Evolutionary conservation across 331 rosid species (phyloP), one percentile per base, ranked within the genome.

Genomic region (Telfairia occidentalis): DNA sequence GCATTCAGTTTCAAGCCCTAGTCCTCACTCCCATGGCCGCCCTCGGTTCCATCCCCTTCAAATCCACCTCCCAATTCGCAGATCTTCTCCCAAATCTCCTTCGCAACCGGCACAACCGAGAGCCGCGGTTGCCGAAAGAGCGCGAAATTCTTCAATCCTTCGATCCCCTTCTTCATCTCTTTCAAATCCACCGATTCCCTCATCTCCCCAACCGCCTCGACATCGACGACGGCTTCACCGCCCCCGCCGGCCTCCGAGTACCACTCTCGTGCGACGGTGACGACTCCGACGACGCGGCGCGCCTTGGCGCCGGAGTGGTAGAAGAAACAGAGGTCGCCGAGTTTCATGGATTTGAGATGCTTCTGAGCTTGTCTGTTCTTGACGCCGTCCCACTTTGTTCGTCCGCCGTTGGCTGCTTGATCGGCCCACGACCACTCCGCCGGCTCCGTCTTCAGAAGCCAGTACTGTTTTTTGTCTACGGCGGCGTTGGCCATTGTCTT

Each of bases 361-460:
- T 94, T 91, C 78, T 84, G 97, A 12, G 95, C 97, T 69, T 91
- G 96, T 81, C 84, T 94, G 89, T 94, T 91, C 80, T 89, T 94
- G 21, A 91, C 98, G 2, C 97, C 97, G 23, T 91, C 97, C 98
- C 98, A 91, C 15, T 88, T 89, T 76, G 84, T 83, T 37, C 88
- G 23, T 12, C 97, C 96, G 19, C 86, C 87, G 48, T 91, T 86
- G 35, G 89, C 85, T 1, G 87, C 87, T 73, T 93, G 97, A 73
- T 93, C 96, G 50, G 91, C 96, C 98, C 96, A 93, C 18, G 97
- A 90, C 98, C 96, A 90, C 73, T 93, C 98, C 2, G 85, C 83
- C 4, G 94, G 85, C 60, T 90, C 98, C 5, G 97, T 90, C 78
- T 90, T 93, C 85, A 93, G 66, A 35, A 91, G 94, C 88, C 81